Conservation (phyloP, 179 eudicot genomes). For the Silene coronaria region DNA sequence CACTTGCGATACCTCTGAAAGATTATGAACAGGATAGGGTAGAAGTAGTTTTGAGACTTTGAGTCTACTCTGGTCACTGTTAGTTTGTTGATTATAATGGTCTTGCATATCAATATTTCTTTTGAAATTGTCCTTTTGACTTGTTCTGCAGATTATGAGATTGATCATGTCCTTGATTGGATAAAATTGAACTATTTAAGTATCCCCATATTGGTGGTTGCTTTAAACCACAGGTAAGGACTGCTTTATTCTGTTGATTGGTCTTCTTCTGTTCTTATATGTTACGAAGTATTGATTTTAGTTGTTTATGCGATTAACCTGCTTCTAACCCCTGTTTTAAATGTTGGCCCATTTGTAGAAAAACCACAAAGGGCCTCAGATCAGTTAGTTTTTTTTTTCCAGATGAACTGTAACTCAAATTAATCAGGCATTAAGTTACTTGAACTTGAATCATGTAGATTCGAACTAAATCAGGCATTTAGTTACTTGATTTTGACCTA, state of each 20-base stretch:
- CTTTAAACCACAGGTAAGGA: slow-evolving; percentile 79
- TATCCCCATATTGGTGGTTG: slow-evolving; percentile 87
- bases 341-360: slow-evolving; percentile 70
- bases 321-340: slow-evolving; percentile 56
- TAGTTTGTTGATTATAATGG: neutral
- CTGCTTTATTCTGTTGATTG: slow-evolving; percentile 14
- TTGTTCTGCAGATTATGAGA: slow-evolving; percentile 64
- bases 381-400: neutral
- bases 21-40: no score
- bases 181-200: slow-evolving; percentile 84
- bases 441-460: neutral
- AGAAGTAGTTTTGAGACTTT: no score
- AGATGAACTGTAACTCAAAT: neutral
- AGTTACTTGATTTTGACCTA: no score
- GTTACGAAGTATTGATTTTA: slow-evolving; percentile 7
- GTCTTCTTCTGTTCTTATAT: neutral
- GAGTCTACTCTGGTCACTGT: neutral
- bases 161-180: slow-evolving; percentile 97
- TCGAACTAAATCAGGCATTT: no score
- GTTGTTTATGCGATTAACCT: slow-evolving; percentile 31
- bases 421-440: neutral
- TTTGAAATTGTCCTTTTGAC: neutral
- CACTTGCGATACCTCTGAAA: no score
- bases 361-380: slow-evolving; percentile 78
- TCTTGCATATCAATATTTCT: neutral